Percentiles rank a stretch among this genome's conserved stretches.
Conservation (phyloP, 305 asterid genomes). For the Solanum hybrid region DNA sequence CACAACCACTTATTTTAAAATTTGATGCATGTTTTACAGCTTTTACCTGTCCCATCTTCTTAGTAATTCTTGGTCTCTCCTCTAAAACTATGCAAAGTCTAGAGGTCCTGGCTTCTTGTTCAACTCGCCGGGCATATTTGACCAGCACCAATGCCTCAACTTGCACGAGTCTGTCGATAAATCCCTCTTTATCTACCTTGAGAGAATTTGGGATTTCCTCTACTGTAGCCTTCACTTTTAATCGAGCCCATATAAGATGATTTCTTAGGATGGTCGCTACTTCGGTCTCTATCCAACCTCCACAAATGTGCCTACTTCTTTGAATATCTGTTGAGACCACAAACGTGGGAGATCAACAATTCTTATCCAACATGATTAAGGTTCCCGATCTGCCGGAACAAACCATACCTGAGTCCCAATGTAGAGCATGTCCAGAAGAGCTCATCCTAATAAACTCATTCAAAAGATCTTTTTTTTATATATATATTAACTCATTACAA, state of each 20-base stretch:
- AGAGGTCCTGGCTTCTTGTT: background rate
- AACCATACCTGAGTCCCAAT: background rate
- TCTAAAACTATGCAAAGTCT: background rate
- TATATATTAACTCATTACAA: background rate
- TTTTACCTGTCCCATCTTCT: background rate
- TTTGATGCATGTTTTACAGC: background rate
- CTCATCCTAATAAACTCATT: background rate
- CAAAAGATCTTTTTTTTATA: background rate
- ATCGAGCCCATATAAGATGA: background rate
- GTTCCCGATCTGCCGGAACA: background rate
- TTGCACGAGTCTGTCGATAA: background rate
- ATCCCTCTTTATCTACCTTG: background rate
- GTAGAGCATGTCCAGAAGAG: background rate
- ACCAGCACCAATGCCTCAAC: background rate
- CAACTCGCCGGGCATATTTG: background rate
- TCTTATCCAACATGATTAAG: background rate
- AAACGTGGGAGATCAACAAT: background rate
- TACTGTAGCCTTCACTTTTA: background rate
- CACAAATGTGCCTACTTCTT: background rate
- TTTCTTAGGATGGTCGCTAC: background rate
- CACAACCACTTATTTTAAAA: background rate
- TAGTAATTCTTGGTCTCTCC: background rate
- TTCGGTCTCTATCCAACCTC: background rate
- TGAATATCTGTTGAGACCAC: background rate
- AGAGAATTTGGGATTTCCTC: background rate